phyloP scores from a whole-genome alignment of 495 filamentous ascomycete species.

The Podospora sp. region DNA sequence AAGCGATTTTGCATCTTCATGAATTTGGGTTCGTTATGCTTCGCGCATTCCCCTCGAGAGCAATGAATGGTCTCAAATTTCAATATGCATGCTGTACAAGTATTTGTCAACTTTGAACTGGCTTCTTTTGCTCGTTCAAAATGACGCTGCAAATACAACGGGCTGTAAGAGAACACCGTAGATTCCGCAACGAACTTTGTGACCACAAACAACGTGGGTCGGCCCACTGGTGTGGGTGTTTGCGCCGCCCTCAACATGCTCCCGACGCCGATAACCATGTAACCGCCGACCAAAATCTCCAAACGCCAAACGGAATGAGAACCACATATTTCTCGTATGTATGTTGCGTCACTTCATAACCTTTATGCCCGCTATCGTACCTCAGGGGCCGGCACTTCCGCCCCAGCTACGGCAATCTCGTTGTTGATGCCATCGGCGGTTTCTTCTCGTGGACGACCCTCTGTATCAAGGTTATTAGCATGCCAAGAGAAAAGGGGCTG shows the following conservation, averaged over 20 bases:
- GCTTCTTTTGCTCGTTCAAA: neutral
- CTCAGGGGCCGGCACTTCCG: slow-evolving; percentile 34
- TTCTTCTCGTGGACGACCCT: slow-evolving; percentile 50
- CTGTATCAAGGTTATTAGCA: slow-evolving; percentile 19
- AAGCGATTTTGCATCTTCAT: neutral
- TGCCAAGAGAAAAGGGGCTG: neutral
- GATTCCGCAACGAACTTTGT: neutral
- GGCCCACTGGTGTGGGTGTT: neutral
- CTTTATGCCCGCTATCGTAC: slow-evolving; percentile 29
- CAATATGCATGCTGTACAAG: neutral
- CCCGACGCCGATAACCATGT: slow-evolving; percentile 24
- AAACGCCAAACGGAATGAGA: slow-evolving; percentile 18
- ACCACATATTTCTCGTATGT: neutral
- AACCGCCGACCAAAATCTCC: slow-evolving; percentile 7
- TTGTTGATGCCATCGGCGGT: slow-evolving; percentile 53
- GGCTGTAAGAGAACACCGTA: neutral
- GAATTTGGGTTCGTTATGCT: neutral
- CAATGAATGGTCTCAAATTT: neutral
- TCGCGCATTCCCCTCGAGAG: neutral
- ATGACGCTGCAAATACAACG: neutral
- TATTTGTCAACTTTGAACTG: neutral
- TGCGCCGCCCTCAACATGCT: neutral
- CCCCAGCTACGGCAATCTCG: slow-evolving; percentile 55
- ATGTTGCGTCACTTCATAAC: neutral
- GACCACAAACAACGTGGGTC: neutral